Evolutionary conservation across 2,329 filamentous ascomycete genomes (phyloP), one percentile per base, ranked within the genome.

Genomic region (Fusarium torulosum): DNA sequence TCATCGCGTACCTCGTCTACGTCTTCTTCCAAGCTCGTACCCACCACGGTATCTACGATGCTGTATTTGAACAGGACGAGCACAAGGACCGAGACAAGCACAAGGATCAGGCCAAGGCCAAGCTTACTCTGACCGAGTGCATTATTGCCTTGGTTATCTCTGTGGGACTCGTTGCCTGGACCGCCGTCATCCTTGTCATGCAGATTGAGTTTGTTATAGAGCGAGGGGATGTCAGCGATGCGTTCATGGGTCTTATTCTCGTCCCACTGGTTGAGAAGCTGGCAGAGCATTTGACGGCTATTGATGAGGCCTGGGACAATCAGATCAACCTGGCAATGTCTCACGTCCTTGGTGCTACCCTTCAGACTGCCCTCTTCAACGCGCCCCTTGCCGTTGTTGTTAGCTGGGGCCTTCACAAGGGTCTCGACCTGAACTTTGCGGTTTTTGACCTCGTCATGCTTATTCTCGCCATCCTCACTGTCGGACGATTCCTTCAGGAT

Each of bases 341-440:
- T 43, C 93, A 97, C 76, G 92, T 96, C 53, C 88, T 97, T 41
- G 93, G 93, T 45, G 90, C 93, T 4, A 95, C 92, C 1, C 90
- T 97, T 59, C 94, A 97, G 79, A 97, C 94, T 0, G 93, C 94
- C 1, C 85, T 97, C 31, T 88, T 97, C 75, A 97, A 96, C 76
- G 93, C 90, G 0, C 94, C 94, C 0, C 85, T 97, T 6, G 89
- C 93, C 9, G 88, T 97, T 33, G 84, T 97, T 37, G 90, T 96
- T 47, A 92, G 91, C 43, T 97, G 94, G 94, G 90, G 91, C 21
- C 79, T 94, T 35, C 79, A 80, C 58, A 88, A 88, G 71, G 74
- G 83, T 7, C 92, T 97, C 86, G 89, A 91, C 66, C 83, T 97
- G 52, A 90, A 93, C 75, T 97, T 97, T 76, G 91, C 96, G 71